Evolutionary conservation across 169 alveolate species (phyloP), one percentile per base, ranked within the genome.

Genomic region (Plasmodium cynomolgi): DNA sequence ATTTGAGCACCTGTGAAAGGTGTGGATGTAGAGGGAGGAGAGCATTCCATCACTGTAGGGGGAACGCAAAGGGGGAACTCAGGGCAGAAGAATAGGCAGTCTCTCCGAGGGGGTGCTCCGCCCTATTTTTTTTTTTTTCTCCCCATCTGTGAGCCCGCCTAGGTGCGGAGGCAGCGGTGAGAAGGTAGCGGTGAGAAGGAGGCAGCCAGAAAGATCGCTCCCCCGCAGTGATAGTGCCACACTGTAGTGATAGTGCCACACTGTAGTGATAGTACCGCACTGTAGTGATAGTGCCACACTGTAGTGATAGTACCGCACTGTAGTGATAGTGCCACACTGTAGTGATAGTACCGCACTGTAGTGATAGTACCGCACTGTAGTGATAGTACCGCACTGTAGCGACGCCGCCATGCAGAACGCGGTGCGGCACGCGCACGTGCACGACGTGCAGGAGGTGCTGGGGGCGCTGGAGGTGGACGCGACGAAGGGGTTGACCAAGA

Each of bases 401-500:
- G 6, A 0, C 13, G 0, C 1, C 77, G 17, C 29, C 37, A 90
- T 90, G 94, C 81, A 90, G 74, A 44, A 81, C 23, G 56, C 79
- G 15, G 9, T 90, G 44, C 81, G 82, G 58, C 73, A 90, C 56
- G 90, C 97, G 33, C 97, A 96, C 90, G 73, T 88, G 26, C 68
- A 82, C 20, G 85, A 80, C 29, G 96, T 92, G 34, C 93, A 92
- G 31, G 97, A 95, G 26, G 95, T 96, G 20, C 84, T 96, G 58
- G 80, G 83, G 47, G 92, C 95, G 68, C 84, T 94, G 81, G 84
- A 88, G 1, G 97, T 95, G 31, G 93, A 94, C 23, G 83, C 75
- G 9, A 91, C 94, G 11, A 39, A 56, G 4, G 99, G 99, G 29
- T 97, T 99, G 80, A 95, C 98, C 26, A 56, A 84, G 47, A 96